These are phyloP conservation scores for Colletotrichum sansevieriae DNA, from an alignment of 2,329 filamentous ascomycete genomes.

Conservation along the genomic window DNA sequence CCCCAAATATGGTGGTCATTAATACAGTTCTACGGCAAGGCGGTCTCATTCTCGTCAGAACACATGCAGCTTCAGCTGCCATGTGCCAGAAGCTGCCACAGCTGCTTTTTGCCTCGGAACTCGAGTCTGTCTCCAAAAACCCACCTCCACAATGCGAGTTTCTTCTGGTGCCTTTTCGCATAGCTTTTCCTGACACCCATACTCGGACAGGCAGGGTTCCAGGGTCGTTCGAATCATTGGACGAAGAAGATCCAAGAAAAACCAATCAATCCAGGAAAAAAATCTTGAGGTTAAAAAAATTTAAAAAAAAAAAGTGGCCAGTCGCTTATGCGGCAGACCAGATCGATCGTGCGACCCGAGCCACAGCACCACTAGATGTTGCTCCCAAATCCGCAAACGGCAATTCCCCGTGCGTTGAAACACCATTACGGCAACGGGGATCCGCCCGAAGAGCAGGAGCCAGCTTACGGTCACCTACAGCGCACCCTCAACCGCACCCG, in stretches of 20 bases:
- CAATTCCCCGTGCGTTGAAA: conserved; percentile 38
- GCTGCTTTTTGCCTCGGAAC: conserved; percentile 36
- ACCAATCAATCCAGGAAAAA: too few relatives aligned
- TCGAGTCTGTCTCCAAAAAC: conserved; percentile 31
- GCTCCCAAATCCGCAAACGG: conserved; percentile 18
- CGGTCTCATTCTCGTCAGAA: conserved; percentile 22
- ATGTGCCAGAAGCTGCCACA: conserved; percentile 33
- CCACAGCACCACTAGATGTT: conserved; percentile 12
- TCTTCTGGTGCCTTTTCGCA: conserved; percentile 21
- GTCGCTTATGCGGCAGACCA: conserved; percentile 16
- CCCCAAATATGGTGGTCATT: conserved; percentile 30
- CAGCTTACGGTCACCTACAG: conserved; percentile 13
- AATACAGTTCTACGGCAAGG: neutral
- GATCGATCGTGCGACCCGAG: conserved; percentile 17
- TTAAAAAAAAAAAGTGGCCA: conserved; percentile 4
- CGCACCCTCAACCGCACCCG: conserved; percentile 13
- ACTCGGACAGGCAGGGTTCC: conserved; percentile 26
- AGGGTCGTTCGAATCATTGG: conserved; percentile 11
- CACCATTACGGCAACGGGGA: conserved; percentile 23
- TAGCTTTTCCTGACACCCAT: conserved; percentile 30
- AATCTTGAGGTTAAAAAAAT: neutral
- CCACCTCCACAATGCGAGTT: conserved; percentile 23
- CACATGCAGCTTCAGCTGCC: conserved; percentile 37
- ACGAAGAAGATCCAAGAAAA: conserved; percentile 22
- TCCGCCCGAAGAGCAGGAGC: conserved; percentile 22